Conservation (phyloP, 2,329 filamentous ascomycete genomes). For the Pseudocercospora pini-densiflorae region DNA sequence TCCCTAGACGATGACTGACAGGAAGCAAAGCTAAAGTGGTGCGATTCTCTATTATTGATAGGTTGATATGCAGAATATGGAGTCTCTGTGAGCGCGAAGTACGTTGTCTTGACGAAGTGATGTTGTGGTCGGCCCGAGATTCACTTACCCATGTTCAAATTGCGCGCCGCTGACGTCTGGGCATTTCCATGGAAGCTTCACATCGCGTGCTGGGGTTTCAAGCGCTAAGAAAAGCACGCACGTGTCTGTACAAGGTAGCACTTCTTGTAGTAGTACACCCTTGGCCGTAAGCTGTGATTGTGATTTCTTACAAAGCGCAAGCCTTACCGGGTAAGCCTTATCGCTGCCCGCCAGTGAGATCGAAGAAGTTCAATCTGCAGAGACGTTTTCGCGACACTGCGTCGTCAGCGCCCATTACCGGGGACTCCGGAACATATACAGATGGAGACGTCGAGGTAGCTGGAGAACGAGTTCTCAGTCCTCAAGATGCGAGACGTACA, state of each 20-base stretch:
- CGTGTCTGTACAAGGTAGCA: not conserved
- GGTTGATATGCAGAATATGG: not conserved
- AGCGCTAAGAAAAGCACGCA: not conserved
- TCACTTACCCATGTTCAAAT: not conserved
- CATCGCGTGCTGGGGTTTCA: not conserved
- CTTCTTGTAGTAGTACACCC: not conserved
- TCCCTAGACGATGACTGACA: not conserved
- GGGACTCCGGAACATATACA: not conserved
- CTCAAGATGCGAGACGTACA: constrained; percentile 6
- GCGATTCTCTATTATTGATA: not conserved
- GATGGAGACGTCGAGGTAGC: not conserved
- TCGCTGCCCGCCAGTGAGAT: constrained; percentile 5
- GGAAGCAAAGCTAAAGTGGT: not conserved
- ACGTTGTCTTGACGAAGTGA: not conserved
- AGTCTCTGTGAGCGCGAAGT: no score
- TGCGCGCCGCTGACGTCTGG: not conserved
- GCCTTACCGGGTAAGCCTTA: constrained; percentile 6
- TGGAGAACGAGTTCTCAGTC: not conserved
- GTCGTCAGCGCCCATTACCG: not conserved
- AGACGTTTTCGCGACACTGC: not conserved
- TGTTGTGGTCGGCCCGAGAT: not conserved
- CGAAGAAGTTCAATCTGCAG: not conserved
- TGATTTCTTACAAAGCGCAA: constrained; percentile 3
- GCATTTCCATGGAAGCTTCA: not conserved
- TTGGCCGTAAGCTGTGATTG: not conserved